Conservation (phyloP, 345 rosid genomes). For the Linum usitatissimum region DNA sequence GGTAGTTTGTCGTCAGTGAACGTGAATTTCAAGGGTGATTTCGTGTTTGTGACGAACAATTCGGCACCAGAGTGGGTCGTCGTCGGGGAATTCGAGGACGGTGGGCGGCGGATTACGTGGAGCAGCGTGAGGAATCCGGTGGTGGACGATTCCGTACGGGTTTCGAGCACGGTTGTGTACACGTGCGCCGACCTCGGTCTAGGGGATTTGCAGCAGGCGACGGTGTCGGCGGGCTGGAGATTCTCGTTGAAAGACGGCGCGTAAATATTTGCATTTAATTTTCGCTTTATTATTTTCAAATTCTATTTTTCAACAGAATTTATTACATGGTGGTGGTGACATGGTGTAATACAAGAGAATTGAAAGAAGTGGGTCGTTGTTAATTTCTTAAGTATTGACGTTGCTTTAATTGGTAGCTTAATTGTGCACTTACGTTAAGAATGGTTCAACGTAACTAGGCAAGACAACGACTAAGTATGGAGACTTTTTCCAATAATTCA, state of each 20-base stretch:
- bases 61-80: constrained; percentile 24
- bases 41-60: constrained; percentile 25
- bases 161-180: constrained; percentile 22
- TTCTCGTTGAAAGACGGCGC: constrained; percentile 9
- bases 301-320: no score
- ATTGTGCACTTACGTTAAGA: no score
- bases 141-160: constrained; percentile 11
- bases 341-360: no score
- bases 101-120: constrained; percentile 29
- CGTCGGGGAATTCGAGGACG: constrained; percentile 33
- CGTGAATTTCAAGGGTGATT: constrained; percentile 25
- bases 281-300: no score
- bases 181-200: constrained; percentile 40
- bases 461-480: no score
- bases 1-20: constrained; percentile 21
- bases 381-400: no score
- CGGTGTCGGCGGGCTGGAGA: constrained; percentile 7
- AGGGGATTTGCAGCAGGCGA: constrained; percentile 37
- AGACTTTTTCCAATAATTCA: no score
- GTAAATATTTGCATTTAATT: neutral
- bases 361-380: no score
- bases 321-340: no score
- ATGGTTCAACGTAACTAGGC: no score
- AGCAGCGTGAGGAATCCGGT: constrained; percentile 21
- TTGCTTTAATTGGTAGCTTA: no score